Evolutionary conservation across 2,329 filamentous ascomycete genomes (phyloP).

Genomic region (Dactylellina cionopaga): DNA sequence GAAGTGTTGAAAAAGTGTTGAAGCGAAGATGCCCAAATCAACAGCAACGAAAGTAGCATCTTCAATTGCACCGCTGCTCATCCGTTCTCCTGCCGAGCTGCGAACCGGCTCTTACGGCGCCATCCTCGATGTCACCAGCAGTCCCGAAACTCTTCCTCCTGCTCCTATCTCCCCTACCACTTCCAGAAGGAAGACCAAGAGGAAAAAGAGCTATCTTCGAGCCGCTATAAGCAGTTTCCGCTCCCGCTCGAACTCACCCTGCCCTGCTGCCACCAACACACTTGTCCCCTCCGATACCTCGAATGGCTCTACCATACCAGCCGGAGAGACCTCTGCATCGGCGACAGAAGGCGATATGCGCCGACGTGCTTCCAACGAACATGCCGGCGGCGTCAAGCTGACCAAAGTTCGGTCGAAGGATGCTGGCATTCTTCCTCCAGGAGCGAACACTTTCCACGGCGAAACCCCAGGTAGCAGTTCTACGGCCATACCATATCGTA

Average conservation of each 20-base stretch:
- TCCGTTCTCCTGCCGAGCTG: conserved; percentile 70
- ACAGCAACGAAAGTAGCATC: no score
- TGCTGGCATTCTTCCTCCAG: background rate
- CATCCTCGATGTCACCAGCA: conserved; percentile 62
- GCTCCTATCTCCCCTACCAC: background rate
- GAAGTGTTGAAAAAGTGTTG: background rate
- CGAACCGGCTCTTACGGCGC: conserved; percentile 72
- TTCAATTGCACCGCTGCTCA: conserved; percentile 65
- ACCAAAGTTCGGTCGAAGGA: conserved; percentile 17
- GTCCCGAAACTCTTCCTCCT: conserved; percentile 31
- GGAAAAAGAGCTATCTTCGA: conserved; percentile 11
- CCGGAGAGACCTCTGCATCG: conserved; percentile 5
- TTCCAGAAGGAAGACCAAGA: conserved; percentile 51
- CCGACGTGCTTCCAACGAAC: conserved; percentile 11
- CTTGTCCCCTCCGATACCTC: background rate
- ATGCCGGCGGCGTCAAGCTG: conserved; percentile 28
- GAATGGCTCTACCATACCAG: conserved; percentile 15
- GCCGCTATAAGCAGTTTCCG: background rate
- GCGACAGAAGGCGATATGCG: conserved; percentile 30
- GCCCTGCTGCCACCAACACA: background rate
- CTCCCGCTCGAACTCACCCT: background rate
- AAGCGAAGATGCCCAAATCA: conserved; percentile 26
- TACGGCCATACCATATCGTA: conserved; percentile 19
- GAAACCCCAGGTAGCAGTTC: conserved; percentile 24
- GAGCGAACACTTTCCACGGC: background rate